A percentile compares a stretch with the other conserved stretches of the same genome.
These are phyloP conservation scores for Magnusiomyces suaveolens DNA, from an alignment of 1,139 yeast species.

Conservation along the genomic window DNA sequence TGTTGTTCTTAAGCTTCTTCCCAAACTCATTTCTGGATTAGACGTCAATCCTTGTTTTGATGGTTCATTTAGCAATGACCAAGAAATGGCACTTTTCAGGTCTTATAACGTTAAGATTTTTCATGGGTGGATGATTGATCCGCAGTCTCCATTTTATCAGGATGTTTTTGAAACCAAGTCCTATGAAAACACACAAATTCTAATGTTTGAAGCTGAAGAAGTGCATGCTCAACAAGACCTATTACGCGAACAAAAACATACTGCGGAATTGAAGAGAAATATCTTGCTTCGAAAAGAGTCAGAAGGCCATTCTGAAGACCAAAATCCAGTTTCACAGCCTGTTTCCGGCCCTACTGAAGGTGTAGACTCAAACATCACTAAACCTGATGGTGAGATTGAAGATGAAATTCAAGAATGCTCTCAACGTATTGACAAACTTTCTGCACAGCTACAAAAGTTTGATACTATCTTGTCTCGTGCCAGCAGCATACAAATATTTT, in stretches of 20 bases:
- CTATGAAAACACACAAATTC: constrained; percentile 40
- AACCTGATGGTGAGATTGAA: background rate
- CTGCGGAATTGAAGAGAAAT: background rate
- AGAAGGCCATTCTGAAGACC: no score
- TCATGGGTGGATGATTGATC: constrained; percentile 44
- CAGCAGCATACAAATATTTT: constrained; percentile 33
- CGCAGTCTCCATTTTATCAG: constrained; percentile 21
- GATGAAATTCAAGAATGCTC: background rate
- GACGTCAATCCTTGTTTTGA: constrained; percentile 63
- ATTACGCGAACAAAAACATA: background rate
- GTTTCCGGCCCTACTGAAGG: no score
- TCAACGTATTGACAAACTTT: background rate
- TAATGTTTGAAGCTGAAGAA: constrained; percentile 31
- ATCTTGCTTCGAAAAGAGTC: background rate
- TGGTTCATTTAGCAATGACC: constrained; percentile 48
- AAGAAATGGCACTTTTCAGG: constrained; percentile 38
- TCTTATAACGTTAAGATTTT: constrained; percentile 40
- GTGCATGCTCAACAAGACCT: constrained; percentile 18
- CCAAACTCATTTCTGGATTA: constrained; percentile 61
- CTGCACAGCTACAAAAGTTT: background rate
- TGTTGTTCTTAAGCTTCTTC: constrained; percentile 43
- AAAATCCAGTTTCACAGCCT: no score
- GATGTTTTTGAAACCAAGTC: constrained; percentile 33
- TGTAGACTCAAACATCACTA: no score
- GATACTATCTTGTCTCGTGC: constrained; percentile 12